Percentiles rank a stretch among this genome's conserved stretches.
These are phyloP conservation scores for Lotmaria passim DNA, from an alignment of 208 protist genomes.

Conservation along the genomic window DNA sequence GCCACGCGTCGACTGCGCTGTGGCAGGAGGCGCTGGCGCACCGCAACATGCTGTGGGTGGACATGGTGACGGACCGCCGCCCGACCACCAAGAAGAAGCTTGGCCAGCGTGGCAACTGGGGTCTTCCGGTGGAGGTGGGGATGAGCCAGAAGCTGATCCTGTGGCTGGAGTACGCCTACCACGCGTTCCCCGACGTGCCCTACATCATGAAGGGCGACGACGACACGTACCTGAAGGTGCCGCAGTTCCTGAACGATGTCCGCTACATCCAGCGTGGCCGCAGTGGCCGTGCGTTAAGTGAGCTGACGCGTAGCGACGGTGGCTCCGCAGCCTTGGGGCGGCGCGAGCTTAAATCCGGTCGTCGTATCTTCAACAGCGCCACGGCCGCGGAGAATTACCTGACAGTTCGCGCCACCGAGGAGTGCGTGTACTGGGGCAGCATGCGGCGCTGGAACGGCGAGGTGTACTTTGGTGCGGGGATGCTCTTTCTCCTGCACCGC, in stretches of 20 bases:
- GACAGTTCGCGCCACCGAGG: no score
- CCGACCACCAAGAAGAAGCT: slow-evolving; percentile 27
- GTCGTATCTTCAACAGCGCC: no score
- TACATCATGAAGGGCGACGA: slow-evolving; percentile 66
- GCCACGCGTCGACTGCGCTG: slow-evolving; percentile 26
- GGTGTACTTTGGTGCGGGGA: slow-evolving; percentile 7
- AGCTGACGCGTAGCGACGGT: neutral
- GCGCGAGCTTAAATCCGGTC: no score
- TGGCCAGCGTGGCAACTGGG: slow-evolving; percentile 35
- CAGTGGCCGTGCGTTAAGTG: neutral
- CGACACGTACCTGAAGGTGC: slow-evolving; percentile 57
- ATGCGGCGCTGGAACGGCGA: neutral
- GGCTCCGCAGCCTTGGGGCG: no score
- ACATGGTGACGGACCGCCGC: no score
- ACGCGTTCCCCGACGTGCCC: slow-evolving; percentile 34
- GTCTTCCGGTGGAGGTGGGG: slow-evolving; percentile 41
- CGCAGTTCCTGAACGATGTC: slow-evolving; percentile 52
- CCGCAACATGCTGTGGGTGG: slow-evolving; percentile 31
- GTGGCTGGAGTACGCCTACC: slow-evolving; percentile 48
- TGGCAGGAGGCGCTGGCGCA: slow-evolving; percentile 30
- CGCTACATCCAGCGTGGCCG: neutral
- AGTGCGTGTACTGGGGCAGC: slow-evolving; percentile 36
- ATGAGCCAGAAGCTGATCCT: slow-evolving; percentile 56
- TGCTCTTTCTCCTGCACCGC: slow-evolving; percentile 22
- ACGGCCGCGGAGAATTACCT: no score